Evolutionary conservation across 257 asterid genomes (phyloP), one percentile per base, ranked within the genome.

Genomic region (Gentiana macrophylla): DNA sequence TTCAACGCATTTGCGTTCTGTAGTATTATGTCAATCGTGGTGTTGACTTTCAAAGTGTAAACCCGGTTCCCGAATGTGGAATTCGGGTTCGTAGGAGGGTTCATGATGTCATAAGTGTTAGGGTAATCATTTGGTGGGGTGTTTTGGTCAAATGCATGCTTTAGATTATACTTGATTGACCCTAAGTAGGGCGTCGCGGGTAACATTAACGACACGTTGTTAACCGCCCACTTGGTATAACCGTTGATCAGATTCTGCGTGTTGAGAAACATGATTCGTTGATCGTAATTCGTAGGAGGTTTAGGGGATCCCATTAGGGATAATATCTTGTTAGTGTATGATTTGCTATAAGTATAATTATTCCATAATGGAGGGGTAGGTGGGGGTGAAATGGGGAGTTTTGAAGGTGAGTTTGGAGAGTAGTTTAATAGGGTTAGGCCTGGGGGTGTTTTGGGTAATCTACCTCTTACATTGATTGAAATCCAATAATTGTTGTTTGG

Each of bases 171-270:
- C 4, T 64, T 74, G 59, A 84, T 77, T 2, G 95, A 76, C 6
- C 89, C 94, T 10, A 84, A 50, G 67, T 78, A 89, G 0, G 97
- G 97, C 0, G 95, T 89, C 2, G 76, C 1, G 0, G 97, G 95
- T 3, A 89, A 78, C 60, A 41, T 53, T 36, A 86, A 36, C 0
- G 97, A 89, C 2, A 84, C 70, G 24, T 89, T 89, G 72, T 89
- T 89, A 68, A 89, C 75, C 5, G 97, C 63, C 97, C 97, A 89
- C 13, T 70, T 84, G 1, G 66, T 79, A 60, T 66, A 56, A 0
- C 97, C 97, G 41, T 80, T 67, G 13, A 89, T 71, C 34, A 33
- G 54, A 15, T 79, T 89, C 45, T 89, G 95, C 0, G 95, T 89
- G 73, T 85, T 85, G 2, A 89, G 67, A 9, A 89, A 75, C 13